These are phyloP conservation scores for Rhizopus sp. DNA, from an alignment of 371 early-diverging fungal genomes.

Conservation along the genomic window DNA sequence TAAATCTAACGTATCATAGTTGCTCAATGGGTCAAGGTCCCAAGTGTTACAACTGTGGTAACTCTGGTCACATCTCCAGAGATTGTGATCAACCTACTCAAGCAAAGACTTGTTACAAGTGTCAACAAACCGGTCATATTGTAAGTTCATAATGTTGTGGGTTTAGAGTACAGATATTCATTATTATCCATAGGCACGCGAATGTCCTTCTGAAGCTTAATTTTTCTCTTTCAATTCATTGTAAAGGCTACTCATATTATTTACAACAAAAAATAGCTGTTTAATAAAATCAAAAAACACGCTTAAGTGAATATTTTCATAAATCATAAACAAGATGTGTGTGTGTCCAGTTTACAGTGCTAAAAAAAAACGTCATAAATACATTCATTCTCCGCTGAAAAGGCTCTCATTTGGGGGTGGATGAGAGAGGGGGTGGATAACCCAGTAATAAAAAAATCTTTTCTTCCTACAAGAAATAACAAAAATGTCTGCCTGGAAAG, in stretches of 20 bases:
- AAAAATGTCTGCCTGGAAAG: constrained; percentile 66
- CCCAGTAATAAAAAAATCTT: constrained; percentile 3
- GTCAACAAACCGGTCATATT: constrained; percentile 43
- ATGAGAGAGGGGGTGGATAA: not conserved
- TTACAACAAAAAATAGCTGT: constrained; percentile 1
- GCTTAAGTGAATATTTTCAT: too few species aligned
- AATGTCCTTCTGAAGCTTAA: constrained; percentile 31
- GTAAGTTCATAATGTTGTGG: constrained; percentile 13
- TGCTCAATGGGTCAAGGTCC: constrained; percentile 24
- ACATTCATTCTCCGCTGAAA: not conserved
- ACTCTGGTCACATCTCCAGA: constrained; percentile 51
- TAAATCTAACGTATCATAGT: not conserved
- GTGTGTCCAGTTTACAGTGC: not conserved
- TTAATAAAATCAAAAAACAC: too few species aligned
- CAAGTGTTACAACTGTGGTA: constrained; percentile 76
- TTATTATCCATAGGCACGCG: constrained; percentile 25
- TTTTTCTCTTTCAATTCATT: not conserved
- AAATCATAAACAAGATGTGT: too few species aligned
- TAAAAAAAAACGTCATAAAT: constrained; percentile 7
- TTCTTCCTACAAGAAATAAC: not conserved
- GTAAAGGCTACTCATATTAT: not conserved
- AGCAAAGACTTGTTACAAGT: constrained; percentile 67
- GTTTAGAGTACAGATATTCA: constrained; percentile 16
- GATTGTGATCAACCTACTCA: constrained; percentile 48
- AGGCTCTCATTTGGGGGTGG: constrained; percentile 1